Evolutionary conservation across 805 yeast genomes (phyloP), one percentile per base, ranked within the genome.

Genomic region (Saccharomycopsis sp.): DNA sequence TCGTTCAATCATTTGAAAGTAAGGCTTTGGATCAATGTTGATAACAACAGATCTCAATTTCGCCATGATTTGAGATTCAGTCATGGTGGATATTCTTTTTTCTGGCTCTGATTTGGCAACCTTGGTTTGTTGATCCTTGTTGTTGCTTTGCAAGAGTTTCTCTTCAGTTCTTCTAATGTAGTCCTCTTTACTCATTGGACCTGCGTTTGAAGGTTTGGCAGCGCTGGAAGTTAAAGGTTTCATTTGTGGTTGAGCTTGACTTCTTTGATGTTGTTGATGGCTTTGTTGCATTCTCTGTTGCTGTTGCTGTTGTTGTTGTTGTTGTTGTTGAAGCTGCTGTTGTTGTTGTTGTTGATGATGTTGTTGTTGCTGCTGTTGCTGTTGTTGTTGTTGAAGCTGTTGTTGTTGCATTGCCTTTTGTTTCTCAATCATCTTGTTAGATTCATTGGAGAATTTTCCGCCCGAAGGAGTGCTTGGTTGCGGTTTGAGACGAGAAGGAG

Each of bases 51-150:
- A 74, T 45, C 80, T 73, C 50, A 92, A 66, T 53, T 81, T 84
- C 30, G 81, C 77, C 71, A 89, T 73, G 18, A 86, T 71, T 62
- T 89, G 96, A 34, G 84, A 77, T 52, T 89, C 96, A n/a, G 83
- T 79, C 73, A 87, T 66, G 12, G 77, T 68, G 2, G 75, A 62
- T 49, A 77, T 63, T 54, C 83, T 60, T 54, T 66, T 65, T 55
- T 75, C 75, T 4, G 39, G 36, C 35, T 46, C 49, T 16, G 42
- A 18, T 9, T 39, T 22, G 10, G 30, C 23, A 30, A 36, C 33
- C 3, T 30, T 17, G 21, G 32, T 37, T 13, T 41, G 45, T 18
- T 41, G 51, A 13, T 40, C 30, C 23, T 37, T 33, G 19, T 44
- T 53, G 43, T 38, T 48, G 43, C 34, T 51, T 37, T 38, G 59